Percentiles rank a stretch among this genome's conserved stretches.
These are phyloP conservation scores for Quercus engelmannii DNA, from an alignment of 306 rosid genomes.

Conservation along the genomic window DNA sequence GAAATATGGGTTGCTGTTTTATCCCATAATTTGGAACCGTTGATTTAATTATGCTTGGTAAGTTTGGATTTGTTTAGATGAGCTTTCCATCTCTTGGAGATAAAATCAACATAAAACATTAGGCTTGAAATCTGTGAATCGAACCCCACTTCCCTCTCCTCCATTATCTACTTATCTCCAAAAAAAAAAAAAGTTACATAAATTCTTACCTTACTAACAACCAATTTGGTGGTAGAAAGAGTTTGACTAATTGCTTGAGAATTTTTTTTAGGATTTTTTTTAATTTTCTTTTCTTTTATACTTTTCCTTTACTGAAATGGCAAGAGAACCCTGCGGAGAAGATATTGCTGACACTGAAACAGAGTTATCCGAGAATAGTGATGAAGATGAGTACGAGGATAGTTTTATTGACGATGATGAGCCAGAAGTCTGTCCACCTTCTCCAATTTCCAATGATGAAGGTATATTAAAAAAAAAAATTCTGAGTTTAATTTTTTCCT, in stretches of 20 bases:
- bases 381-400: conserved; percentile 67
- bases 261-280: not conserved
- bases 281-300: not conserved
- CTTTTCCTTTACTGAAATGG: conserved; percentile 37
- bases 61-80: not conserved
- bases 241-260: not conserved
- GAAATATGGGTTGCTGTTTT: not conserved
- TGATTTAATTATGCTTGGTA: not conserved
- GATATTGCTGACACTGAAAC: conserved; percentile 82
- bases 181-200: too few relatives aligned
- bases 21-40: not conserved
- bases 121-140: not conserved
- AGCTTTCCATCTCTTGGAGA: not conserved
- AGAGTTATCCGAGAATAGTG: conserved; percentile 48
- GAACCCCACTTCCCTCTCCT: too few relatives aligned
- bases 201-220: not conserved
- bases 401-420: conserved; percentile 70
- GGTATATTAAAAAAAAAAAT: conserved; percentile 27
- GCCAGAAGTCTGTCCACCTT: conserved; percentile 37
- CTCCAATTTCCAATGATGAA: conserved; percentile 43
- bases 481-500: not conserved
- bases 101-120: not conserved
- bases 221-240: not conserved
- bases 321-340: conserved; percentile 83
- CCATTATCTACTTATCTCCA: too few relatives aligned